A percentile compares a stretch with the other conserved stretches of the same genome.
phyloP scores from a whole-genome alignment of 441 rosid species.

The Heliophila coronopifolia region DNA sequence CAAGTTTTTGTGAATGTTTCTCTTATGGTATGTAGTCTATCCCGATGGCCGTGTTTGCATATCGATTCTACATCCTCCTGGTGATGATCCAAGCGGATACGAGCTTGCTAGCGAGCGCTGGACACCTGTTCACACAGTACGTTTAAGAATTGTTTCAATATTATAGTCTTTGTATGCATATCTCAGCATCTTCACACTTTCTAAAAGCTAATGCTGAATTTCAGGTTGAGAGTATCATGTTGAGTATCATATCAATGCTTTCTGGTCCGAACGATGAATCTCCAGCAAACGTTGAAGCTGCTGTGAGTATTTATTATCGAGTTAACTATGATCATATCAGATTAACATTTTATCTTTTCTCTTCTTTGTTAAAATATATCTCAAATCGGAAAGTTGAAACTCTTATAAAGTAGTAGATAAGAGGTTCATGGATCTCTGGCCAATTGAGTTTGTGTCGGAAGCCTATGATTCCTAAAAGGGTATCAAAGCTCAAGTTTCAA shows the following conservation, averaged over 20 bases:
- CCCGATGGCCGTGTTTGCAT: conserved; percentile 86
- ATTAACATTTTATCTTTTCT: background rate
- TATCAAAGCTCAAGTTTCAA: no score
- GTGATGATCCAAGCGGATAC: conserved; percentile 91
- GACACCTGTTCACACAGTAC: conserved; percentile 86
- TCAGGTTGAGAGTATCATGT: conserved; percentile 86
- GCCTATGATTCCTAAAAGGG: no score
- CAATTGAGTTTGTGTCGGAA: no score
- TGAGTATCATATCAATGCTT: conserved; percentile 90
- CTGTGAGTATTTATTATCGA: conserved; percentile 32
- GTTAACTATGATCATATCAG: background rate
- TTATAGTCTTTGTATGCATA: background rate
- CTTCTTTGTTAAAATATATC: no score
- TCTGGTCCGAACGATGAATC: conserved; percentile 93
- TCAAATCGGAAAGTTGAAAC: no score
- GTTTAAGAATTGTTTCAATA: background rate
- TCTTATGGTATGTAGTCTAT: conserved; percentile 43
- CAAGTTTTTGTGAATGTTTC: background rate
- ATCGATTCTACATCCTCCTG: conserved; percentile 95
- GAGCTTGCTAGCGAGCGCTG: conserved; percentile 91
- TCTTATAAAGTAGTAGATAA: no score
- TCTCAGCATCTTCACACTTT: no score
- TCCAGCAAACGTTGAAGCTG: conserved; percentile 90
- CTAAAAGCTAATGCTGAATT: background rate
- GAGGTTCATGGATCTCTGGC: no score